Evolutionary conservation across 306 rosid genomes (phyloP).

Genomic region (Alnus glutinosa): DNA sequence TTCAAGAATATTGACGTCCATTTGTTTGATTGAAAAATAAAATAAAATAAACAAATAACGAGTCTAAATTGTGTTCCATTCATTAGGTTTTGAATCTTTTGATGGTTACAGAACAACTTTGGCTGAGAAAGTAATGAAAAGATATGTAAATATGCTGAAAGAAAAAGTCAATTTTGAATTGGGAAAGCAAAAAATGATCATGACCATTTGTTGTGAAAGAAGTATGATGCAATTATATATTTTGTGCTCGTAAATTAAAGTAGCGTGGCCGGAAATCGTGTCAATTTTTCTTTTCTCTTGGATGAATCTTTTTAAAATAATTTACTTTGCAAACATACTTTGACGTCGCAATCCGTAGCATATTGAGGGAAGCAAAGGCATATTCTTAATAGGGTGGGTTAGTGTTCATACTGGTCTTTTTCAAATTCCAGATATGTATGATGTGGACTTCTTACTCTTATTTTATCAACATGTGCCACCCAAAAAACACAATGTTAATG

Average conservation of each 20-base stretch:
- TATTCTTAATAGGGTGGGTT: background rate
- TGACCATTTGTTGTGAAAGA: background rate
- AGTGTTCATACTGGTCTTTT: background rate
- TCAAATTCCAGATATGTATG: too few species aligned
- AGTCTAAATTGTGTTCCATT: conserved; percentile 23
- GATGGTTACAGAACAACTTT: conserved; percentile 18
- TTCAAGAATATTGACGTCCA: background rate
- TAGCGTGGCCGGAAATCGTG: background rate
- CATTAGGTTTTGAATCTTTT: conserved; percentile 9
- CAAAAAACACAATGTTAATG: too few species aligned
- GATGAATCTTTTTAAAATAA: background rate
- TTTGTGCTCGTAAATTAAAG: background rate
- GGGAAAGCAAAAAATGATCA: background rate
- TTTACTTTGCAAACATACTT: too few species aligned
- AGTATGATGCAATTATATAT: too few species aligned
- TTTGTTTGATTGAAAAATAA: background rate
- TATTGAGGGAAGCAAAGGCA: background rate
- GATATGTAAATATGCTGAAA: conserved; percentile 15
- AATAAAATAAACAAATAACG: background rate
- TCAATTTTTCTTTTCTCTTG: background rate
- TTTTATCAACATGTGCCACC: too few species aligned
- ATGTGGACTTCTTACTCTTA: too few species aligned
- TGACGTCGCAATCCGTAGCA: too few species aligned
- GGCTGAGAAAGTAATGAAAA: conserved; percentile 14
- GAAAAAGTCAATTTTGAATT: background rate